Evolutionary conservation across 768 basidiomycete genomes (phyloP), one percentile per base, ranked within the genome.

Genomic region (Boletellus sp.): DNA sequence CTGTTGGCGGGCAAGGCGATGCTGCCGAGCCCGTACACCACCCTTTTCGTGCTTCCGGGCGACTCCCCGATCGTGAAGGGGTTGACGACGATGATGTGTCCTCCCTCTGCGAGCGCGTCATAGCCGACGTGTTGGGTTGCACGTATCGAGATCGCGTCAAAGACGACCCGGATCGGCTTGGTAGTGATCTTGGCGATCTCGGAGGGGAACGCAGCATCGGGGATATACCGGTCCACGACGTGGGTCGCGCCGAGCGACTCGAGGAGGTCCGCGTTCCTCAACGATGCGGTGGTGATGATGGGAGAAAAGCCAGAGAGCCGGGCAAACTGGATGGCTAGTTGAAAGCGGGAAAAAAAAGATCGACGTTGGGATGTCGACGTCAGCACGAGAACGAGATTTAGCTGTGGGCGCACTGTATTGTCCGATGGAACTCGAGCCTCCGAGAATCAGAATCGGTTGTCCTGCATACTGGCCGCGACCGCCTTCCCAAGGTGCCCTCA

Each of bases 281-380:
- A 45, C 2, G 75, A 74, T 6, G 75, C 68, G 0, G 75, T 76
- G 13, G 72, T 65, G 36, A 74, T 66, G 35, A 76, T 70, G 0
- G 67, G 67, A 10, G 61, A 69, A 39, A 72, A 70, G 3, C 65
- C 69, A 5, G 70, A 71, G 23, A 71, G 54, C 22, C 37, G 58
- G 6, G 69, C 62, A 12, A 72, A 61, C 53, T 72, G 72, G 36
- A 72, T 67, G n/a, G 53, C 70, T 67, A 20, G 23, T 62, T 58
- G 28, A 11, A 28, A 11, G 28, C 11, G 28, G 11, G 9, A 28
- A 28, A 28, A 28, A 8, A 28, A 28, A 8, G 28, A 11, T 28
- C 28, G 28, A 28, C 28, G 11, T 28, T 26, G 6, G 26, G 2
- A 26, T 26, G 26, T 9, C 2, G 26, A 26, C 26, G 28, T 28